A percentile compares a stretch with the other conserved stretches of the same genome.
Conservation (phyloP, 441 rosid species). For the Omphalea diandra region DNA sequence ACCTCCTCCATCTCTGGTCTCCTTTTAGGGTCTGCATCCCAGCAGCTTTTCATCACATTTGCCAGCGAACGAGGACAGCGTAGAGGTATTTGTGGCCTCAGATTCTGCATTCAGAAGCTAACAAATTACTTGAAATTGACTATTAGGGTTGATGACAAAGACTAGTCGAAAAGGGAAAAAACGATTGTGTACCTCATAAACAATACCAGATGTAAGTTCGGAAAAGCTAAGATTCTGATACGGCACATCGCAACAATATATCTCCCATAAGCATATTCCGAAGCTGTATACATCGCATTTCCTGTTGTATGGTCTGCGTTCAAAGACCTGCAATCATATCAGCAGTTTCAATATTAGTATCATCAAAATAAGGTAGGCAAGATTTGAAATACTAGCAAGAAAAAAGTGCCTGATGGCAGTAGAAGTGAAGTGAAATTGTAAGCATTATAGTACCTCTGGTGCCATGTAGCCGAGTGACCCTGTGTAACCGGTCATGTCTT, state of each 20-base stretch:
- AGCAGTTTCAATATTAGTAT: background rate
- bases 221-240: constrained; percentile 74
- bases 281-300: constrained; percentile 93
- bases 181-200: constrained; percentile 49
- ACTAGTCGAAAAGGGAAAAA: background rate
- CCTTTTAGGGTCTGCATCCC: constrained; percentile 11
- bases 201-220: constrained; percentile 72
- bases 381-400: background rate
- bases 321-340: constrained; percentile 52
- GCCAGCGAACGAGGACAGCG: constrained; percentile 1
- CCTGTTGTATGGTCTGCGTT: constrained; percentile 71
- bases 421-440: background rate
- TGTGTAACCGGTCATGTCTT: constrained; percentile 85
- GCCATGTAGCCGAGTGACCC: constrained; percentile 97
- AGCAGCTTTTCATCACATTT: constrained; percentile 11
- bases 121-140: background rate
- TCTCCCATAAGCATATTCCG: constrained; percentile 88
- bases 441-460: constrained; percentile 58
- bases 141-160: no score
- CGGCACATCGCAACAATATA: constrained; percentile 84
- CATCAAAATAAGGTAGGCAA: background rate
- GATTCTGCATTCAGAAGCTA: background rate
- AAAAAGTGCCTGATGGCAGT: background rate
- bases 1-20: constrained; percentile 20
- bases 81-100: constrained; percentile 18